Evolutionary conservation across 1,284 basidiomycete species (phyloP), one percentile per base, ranked within the genome.

Genomic region (Moniliophthora roreri): DNA sequence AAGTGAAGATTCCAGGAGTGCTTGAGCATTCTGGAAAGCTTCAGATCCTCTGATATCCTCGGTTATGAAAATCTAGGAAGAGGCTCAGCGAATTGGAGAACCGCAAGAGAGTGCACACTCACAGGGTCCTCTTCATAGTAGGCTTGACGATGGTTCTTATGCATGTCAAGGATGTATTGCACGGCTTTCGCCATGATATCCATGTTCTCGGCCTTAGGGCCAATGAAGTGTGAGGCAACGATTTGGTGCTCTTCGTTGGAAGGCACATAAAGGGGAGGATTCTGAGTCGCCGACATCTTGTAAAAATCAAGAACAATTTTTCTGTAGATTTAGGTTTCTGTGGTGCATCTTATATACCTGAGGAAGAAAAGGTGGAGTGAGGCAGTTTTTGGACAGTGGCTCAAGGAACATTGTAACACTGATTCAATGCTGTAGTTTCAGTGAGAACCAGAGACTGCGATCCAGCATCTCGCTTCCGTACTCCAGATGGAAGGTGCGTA

Each of bases 141-240:
- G 10, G 39, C 10, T 9, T 9, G n/a, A 32, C 45, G 45, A 34
- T 34, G 24, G 26, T 28, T 11, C 16, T 26, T 34, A 10, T 47
- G 45, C 18, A 6, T 32, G 24, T 47, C 32, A 20, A 47, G 24
- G 15, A 47, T 15, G 26, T 18, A 32, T n/a, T 47, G 24, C 24
- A 47, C 18, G 26, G 18, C 23, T 13, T 35, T 34, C 11, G 24
- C 16, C 32, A 47, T 26, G 32, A 47, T 26, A 34, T 34, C 26
- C n/a, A 34, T 34, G 34, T 47, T 47, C 45, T 47, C 45, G 21
- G 24, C 45, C 26, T 47, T 47, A 32, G 45, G 45, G 15, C 45
- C 45, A 18, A 47, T 32, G 26, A 47, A 47, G 18, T 32, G 32
- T 32, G 45, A 26, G 16, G 45, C 26, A n/a, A 47, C 45, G 9